A percentile compares a stretch with the other conserved stretches of the same genome.
Evolutionary conservation across 805 yeast genomes (phyloP).

Genomic region (Yamadazyma nakazawae): DNA sequence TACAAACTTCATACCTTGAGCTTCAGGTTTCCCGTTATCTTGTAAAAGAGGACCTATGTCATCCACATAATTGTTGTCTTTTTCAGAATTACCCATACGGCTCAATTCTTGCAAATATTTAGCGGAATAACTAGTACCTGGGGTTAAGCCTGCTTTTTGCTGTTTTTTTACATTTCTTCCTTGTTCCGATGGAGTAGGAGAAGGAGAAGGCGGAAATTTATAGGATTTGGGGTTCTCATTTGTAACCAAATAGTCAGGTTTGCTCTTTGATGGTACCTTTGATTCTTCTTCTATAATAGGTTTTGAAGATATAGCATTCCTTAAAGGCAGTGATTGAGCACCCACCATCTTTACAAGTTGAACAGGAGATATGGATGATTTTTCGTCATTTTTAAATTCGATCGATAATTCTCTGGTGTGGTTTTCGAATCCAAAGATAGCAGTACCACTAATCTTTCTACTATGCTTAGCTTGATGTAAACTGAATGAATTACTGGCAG

Average conservation of each 20-base stretch:
- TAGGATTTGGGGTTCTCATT: slow-evolving; percentile 46
- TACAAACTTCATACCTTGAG: slow-evolving; percentile 24
- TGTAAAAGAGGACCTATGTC: slow-evolving; percentile 32
- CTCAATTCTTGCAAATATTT: slow-evolving; percentile 38
- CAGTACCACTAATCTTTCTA: slow-evolving; percentile 73
- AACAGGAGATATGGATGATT: slow-evolving; percentile 31
- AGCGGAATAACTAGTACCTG: slow-evolving; percentile 34
- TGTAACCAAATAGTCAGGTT: slow-evolving; percentile 46
- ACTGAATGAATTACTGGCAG: slow-evolving; percentile 13
- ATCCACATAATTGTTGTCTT: slow-evolving; percentile 21
- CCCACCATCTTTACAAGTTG: slow-evolving; percentile 20
- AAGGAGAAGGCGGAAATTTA: slow-evolving; percentile 53
- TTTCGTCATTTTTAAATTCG: slow-evolving; percentile 34
- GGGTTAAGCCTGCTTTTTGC: background rate
- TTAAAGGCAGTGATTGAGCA: slow-evolving; percentile 7
- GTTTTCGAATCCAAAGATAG: slow-evolving; percentile 69
- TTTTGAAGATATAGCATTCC: slow-evolving; percentile 7
- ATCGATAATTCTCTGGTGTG: slow-evolving; percentile 64
- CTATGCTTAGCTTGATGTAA: slow-evolving; percentile 40
- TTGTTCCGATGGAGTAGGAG: slow-evolving; percentile 14
- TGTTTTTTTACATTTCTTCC: background rate
- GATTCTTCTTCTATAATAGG: slow-evolving; percentile 10
- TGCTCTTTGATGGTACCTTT: slow-evolving; percentile 6
- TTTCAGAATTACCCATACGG: slow-evolving; percentile 5
- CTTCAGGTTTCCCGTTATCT: background rate